Evolutionary conservation across 148 eudicot genomes (phyloP), one percentile per base, ranked within the genome.

Genomic region (Simmondsia chinensis): DNA sequence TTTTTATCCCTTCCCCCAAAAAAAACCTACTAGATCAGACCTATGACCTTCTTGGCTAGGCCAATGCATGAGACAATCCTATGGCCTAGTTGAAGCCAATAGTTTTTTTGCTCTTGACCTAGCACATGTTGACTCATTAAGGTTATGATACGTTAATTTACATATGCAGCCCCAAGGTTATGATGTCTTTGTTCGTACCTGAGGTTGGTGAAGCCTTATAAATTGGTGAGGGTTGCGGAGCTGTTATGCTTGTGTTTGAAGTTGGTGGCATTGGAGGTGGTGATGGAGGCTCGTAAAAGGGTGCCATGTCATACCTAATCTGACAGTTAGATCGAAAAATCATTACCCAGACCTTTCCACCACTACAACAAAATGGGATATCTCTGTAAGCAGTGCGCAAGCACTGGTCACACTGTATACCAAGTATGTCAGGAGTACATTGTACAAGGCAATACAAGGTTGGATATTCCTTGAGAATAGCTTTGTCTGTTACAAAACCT

Each of bases 401-500:
- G 42, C 64, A 59, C 6, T 24, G 11, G 20, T 35, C 29, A 59
- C 64, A 59, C 1, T 16, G n/a, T 25, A 21, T 12, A 38, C 64
- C 57, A 25, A 42, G 44, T 3, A 60, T 43, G 27, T 44, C 51
- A 3, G 65, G 65, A 13, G 36, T 19, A 13, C 65, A 60, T 9
- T 60, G 65, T 3, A 46, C 65, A 35, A 60, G 65, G 4, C 45
- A 15, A n/a, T 51, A 60, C 22, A 51, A 21, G 5, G 51, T 51
- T 4, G 6, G 14, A 34, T 17, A 7, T 1, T 8, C 11, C 1
- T 4, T 14, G 4, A 43, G 25, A 19, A 22, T 12, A 34, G 36
- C 46, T 1, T 60, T 45, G 8, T n/a, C 19, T 0, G 58, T 60
- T 17, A 38, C 65, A 44, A 25, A 60, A 24, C 65, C 65, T 23